Evolutionary conservation across 495 filamentous ascomycete species (phyloP), one percentile per base, ranked within the genome.

Genomic region (Neurospora cerealis): DNA sequence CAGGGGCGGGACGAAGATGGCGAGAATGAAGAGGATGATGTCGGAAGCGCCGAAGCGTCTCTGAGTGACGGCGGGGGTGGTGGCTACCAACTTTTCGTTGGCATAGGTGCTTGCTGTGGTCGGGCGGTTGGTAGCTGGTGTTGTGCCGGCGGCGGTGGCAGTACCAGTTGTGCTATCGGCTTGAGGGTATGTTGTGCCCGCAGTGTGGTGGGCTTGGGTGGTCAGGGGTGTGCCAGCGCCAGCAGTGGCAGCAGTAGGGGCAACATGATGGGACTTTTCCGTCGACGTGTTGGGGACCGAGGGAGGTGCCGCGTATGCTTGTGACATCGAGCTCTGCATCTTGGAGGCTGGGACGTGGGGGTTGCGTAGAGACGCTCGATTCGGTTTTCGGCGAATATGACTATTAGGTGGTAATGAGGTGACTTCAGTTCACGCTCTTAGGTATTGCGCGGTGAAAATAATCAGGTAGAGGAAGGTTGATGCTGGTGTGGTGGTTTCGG

Each of bases 1-100:
- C 41, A 97, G 86, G 75, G 95, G 95, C 46, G 95, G 95, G 70
- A 96, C 86, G 85, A 96, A 83, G 85, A 96, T 86, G 85, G 93
- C 92, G 84, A 96, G 73, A 46, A 74, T 40, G 73, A 76, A 76
- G 66, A 79, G 76, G 62, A 75, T 28, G 17, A 76, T 39, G 44
- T 70, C 41, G 74, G 41, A 34, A 69, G 66, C 11, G 40, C 70
- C 39, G 46, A 73, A 46, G 69, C 62, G 72, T 73, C 21, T 34
- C 46, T 73, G 19, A 34, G 40, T 17, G 11, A 15, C 21, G 28
- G 70, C 66, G 39, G 40, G n/a, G 32, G 37, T 34, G 40, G 32
- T 41, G 36, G 34, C 48, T 62, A 62, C 48, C 24, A 24, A 62
- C 24, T 62, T 62, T 62, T 62, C 48, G 48, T 62, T 32, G 48